A percentile compares a stretch with the other conserved stretches of the same genome.
Evolutionary conservation across 805 yeast genomes (phyloP).

Genomic region (Pichia nakasei): DNA sequence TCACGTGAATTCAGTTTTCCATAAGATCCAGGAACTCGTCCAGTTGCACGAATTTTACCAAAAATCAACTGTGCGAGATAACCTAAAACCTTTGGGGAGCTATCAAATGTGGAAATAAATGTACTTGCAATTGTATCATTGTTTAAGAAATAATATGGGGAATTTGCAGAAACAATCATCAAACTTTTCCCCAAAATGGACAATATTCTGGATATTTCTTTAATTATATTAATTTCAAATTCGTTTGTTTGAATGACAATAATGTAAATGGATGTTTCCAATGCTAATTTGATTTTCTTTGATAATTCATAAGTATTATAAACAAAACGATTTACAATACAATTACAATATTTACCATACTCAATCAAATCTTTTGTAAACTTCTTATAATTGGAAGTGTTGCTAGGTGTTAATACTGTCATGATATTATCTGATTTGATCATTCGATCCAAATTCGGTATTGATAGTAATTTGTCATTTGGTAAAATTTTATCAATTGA

Average conservation of each 20-base stretch:
- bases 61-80: conserved; percentile 42
- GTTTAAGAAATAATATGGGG: conserved; percentile 52
- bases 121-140: conserved; percentile 45
- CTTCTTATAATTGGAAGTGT: background rate
- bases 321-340: background rate
- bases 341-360: background rate
- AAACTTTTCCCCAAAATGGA: conserved; percentile 39
- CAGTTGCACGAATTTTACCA: conserved; percentile 43
- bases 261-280: background rate
- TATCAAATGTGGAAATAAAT: conserved; percentile 52
- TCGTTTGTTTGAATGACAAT: conserved; percentile 32
- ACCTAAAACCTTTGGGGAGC: conserved; percentile 41
- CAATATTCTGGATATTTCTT: conserved; percentile 17
- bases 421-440: background rate
- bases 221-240: conserved; percentile 54
- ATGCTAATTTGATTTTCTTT: background rate
- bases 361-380: background rate
- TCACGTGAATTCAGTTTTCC: background rate
- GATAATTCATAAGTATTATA: background rate
- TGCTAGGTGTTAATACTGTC: background rate
- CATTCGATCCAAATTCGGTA: background rate
- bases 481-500: background rate
- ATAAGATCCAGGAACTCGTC: conserved; percentile 41
- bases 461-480: background rate
- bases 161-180: conserved; percentile 47